Evolutionary conservation across 1,284 basidiomycete genomes (phyloP), one percentile per base, ranked within the genome.

Genomic region (Cryptococcus hybrid): DNA sequence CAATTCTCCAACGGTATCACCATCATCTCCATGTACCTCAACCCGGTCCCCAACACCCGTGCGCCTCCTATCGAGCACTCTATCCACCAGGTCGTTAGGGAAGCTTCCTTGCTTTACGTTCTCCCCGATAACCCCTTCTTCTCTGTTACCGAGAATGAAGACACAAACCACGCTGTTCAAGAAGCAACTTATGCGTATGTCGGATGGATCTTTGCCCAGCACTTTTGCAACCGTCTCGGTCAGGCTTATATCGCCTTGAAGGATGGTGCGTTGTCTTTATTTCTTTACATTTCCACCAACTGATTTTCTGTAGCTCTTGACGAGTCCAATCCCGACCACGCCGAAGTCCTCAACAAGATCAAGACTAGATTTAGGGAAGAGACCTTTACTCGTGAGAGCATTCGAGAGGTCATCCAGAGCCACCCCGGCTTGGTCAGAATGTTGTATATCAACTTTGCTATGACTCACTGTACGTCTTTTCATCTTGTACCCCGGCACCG

Each of bases 361-460:
- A 95, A 98, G 83, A 86, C 88, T 43, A 84, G 96, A 49, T 97
- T 99, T 84, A 85, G 96, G 67, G 93, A 99, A 77, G 96, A 99
- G 82, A 99, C 95, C 0, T 99, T 97, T 79, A 99, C 96, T 13
- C 86, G 96, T 13, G 92, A 97, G 77, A 90, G 88, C 69, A 98
- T 99, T 70, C 86, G 86, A 34, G 87, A 97, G 67, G 85, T 90
- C 57, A 89, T 97, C 60, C 85, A 87, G 61, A 84, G 85, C 34
- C 86, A 94, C 76, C 88, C 91, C 2, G 90, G 94, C 55, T 75
- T 95, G 66, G 88, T 91, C 55, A 88, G 88, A 55, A 80, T 95
- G 74, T 86, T 98, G 54, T 99, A 99, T 78, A 94, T 98, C 68
- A 94, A 97, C 81, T 99, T 99, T 76, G 96, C 96, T 53, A 92